Evolutionary conservation across 108 stramenopile genomes (phyloP).

Genomic region (Schizochytrium sp.): DNA sequence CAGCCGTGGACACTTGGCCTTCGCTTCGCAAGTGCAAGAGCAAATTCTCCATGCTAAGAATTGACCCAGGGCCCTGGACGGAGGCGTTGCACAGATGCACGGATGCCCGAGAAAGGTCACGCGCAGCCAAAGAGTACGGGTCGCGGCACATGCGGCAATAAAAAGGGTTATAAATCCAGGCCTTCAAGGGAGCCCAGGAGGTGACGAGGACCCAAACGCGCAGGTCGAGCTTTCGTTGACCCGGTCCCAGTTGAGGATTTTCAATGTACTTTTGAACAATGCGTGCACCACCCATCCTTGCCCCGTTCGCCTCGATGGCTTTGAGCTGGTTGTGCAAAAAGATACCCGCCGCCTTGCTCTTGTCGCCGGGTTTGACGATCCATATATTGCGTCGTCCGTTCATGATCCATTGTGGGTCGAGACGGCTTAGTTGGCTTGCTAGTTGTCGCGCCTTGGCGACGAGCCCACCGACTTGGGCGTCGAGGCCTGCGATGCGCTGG

Average conservation of each 20-base stretch:
- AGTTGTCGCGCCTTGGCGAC: background rate
- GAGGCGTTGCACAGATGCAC: conserved; percentile 8
- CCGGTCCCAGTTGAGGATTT: background rate
- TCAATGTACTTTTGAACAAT: conserved; percentile 10
- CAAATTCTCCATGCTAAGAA: background rate
- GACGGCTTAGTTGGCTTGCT: background rate
- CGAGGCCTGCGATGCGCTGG: background rate
- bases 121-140: background rate
- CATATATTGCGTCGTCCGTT: background rate
- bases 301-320: background rate
- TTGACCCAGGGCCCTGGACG: background rate
- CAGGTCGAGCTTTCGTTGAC: background rate
- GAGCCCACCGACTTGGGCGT: background rate
- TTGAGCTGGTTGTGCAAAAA: background rate
- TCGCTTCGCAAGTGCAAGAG: background rate
- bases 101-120: no score
- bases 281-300: background rate
- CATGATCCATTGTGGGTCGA: background rate
- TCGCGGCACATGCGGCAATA: background rate
- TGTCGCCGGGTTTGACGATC: conserved; percentile 11
- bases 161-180: background rate
- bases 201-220: conserved; percentile 10
- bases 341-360: background rate
- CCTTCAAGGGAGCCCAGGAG: background rate
- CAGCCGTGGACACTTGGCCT: background rate